Percentiles rank a stretch among this genome's conserved stretches.
phyloP scores from a whole-genome alignment of 768 basidiomycete species.

The Coprinellus micaceus region DNA sequence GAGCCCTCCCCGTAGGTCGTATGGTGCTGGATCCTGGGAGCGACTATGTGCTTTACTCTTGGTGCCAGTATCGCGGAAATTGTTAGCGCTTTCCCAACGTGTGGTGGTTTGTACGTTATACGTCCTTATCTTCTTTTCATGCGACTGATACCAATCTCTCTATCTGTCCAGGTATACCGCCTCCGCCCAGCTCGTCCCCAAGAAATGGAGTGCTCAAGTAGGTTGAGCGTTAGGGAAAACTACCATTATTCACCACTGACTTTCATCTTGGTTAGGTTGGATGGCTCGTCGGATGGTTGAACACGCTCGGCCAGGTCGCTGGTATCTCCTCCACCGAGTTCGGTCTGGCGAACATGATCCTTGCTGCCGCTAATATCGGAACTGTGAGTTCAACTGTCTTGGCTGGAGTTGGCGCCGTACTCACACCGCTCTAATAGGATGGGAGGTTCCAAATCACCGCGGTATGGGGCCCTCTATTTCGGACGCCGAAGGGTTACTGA shows the following conservation, averaged over 20 bases:
- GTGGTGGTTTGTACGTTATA: conserved; percentile 59
- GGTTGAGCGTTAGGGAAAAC: conserved; percentile 10
- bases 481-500: not conserved
- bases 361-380: conserved; percentile 67
- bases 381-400: conserved; percentile 30
- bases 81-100: conserved; percentile 72
- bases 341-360: conserved; percentile 74
- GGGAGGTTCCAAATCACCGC: conserved; percentile 58
- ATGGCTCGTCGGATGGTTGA: conserved; percentile 82
- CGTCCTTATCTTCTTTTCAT: not conserved
- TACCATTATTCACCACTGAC: conserved; percentile 4
- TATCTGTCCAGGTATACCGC: conserved; percentile 59
- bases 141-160: conserved; percentile 1
- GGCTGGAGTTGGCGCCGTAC: not conserved
- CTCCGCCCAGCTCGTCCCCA: conserved; percentile 69
- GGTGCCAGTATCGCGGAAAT: conserved; percentile 74
- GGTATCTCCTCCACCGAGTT: conserved; percentile 86
- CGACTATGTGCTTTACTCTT: conserved; percentile 69
- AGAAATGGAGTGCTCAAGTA: conserved; percentile 60
- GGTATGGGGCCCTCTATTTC: conserved; percentile 18
- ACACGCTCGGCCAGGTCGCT: conserved; percentile 80
- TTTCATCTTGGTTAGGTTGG: conserved; percentile 43
- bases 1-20: conserved; percentile 35
- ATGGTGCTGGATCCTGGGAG: conserved; percentile 77
- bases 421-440: conserved; percentile 30